Conservation (phyloP, 169 alveolate species). For the Plasmodium gonderi region DNA sequence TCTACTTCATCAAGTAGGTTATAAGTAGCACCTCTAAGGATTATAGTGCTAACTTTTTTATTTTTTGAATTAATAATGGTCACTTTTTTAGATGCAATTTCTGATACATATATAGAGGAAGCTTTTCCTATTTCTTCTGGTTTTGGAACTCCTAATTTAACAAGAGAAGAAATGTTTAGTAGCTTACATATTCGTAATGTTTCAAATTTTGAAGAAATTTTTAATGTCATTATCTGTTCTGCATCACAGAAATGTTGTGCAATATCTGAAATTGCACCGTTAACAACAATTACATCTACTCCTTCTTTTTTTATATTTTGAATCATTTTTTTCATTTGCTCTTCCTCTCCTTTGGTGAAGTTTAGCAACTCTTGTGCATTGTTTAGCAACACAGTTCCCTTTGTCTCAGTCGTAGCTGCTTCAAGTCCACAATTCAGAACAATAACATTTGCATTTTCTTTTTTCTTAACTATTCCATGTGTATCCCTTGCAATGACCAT, state of each 20-base stretch:
- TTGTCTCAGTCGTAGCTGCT: constrained; percentile 96
- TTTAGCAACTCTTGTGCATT: constrained; percentile 96
- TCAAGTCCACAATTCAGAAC: constrained; percentile 98
- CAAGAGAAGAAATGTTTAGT: constrained; percentile 96
- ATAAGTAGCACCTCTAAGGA: constrained; percentile 97
- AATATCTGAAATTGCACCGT: constrained; percentile 96
- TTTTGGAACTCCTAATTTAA: constrained; percentile 93
- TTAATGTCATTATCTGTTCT: constrained; percentile 94
- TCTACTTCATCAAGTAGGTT: constrained; percentile 98
- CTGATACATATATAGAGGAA: constrained; percentile 92
- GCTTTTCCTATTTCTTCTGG: constrained; percentile 97
- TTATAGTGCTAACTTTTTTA: constrained; percentile 91
- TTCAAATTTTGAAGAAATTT: constrained; percentile 95
- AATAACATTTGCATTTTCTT: constrained; percentile 95
- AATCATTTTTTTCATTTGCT: constrained; percentile 90
- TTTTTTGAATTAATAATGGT: constrained; percentile 85
- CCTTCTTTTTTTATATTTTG: constrained; percentile 91
- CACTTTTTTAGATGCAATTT: constrained; percentile 94
- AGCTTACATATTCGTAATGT: constrained; percentile 95
- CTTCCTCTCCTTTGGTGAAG: constrained; percentile 94
- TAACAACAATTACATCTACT: constrained; percentile 92
- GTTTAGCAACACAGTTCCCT: constrained; percentile 98
- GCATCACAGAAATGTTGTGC: constrained; percentile 98
- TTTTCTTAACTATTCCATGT: constrained; percentile 93
- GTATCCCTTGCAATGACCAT: constrained; percentile 93